Percentiles rank a stretch among this genome's conserved stretches.
Evolutionary conservation across 2,329 filamentous ascomycete genomes (phyloP).

Genomic region (Aureobasidium vineae): DNA sequence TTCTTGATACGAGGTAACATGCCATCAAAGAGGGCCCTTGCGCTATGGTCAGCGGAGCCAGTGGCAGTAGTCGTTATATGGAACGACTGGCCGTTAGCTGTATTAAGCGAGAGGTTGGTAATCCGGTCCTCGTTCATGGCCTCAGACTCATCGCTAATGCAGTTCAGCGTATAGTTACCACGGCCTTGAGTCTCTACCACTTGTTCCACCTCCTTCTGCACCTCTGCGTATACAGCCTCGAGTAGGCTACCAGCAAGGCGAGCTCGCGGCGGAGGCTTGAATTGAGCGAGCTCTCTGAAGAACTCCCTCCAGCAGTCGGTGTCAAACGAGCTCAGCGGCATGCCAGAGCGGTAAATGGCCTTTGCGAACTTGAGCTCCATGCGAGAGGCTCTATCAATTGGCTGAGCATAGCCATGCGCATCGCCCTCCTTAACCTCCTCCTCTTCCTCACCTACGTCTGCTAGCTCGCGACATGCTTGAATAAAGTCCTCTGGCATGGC

Average conservation of each 20-base stretch:
- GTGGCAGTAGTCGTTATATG: not conserved
- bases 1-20: not conserved
- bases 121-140: not conserved
- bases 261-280: not conserved
- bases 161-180: not conserved
- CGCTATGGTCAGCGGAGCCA: not conserved
- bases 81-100: not conserved
- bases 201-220: not conserved
- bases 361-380: not conserved
- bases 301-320: not conserved
- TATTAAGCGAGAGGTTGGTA: not conserved
- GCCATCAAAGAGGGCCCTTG: not conserved
- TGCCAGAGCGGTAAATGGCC: not conserved
- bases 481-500: not conserved
- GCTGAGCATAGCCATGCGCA: no score
- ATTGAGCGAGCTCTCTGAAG: not conserved
- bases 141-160: not conserved
- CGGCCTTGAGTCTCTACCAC: not conserved
- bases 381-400: not conserved
- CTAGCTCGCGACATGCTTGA: not conserved
- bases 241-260: not conserved
- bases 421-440: not conserved
- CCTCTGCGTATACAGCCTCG: not conserved
- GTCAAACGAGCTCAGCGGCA: not conserved
- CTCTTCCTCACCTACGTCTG: not conserved